These are phyloP conservation scores for Fusarium sublunatum DNA, from an alignment of 2,329 filamentous ascomycete species.

Conservation along the genomic window DNA sequence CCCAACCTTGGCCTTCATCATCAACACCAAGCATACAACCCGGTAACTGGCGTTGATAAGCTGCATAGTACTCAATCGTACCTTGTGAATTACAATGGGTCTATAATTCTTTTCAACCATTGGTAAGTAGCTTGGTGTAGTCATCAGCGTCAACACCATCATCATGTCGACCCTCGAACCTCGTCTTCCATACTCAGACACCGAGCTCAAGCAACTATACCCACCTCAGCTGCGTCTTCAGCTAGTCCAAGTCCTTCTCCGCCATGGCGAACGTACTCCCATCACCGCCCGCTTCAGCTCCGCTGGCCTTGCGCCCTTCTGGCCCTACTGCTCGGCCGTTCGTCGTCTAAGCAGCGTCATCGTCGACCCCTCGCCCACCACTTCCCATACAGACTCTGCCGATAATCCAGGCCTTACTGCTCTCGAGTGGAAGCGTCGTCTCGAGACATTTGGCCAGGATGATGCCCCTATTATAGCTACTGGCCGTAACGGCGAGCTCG, in stretches of 20 bases:
- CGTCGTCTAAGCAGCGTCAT: slow-evolving; percentile 71
- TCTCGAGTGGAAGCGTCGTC: slow-evolving; percentile 73
- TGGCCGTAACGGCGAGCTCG: slow-evolving; percentile 76
- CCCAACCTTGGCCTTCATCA: neutral
- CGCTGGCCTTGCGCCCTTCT: slow-evolving; percentile 73
- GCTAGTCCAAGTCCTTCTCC: slow-evolving; percentile 87
- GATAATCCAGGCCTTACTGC: slow-evolving; percentile 53
- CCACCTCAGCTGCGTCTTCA: slow-evolving; percentile 83
- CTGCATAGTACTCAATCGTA: neutral
- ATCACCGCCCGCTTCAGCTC: slow-evolving; percentile 91
- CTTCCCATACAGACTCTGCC: slow-evolving; percentile 45
- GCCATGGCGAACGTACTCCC: slow-evolving; percentile 84
- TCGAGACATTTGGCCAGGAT: slow-evolving; percentile 82
- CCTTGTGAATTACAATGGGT: neutral
- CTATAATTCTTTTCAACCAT: neutral
- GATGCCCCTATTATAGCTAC: slow-evolving; percentile 77
- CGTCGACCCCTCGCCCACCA: slow-evolving; percentile 55
- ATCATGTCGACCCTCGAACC: slow-evolving; percentile 83
- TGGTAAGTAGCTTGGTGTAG: neutral
- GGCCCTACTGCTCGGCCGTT: slow-evolving; percentile 90
- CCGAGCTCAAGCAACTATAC: slow-evolving; percentile 85
- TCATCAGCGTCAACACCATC: neutral
- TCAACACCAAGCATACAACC: neutral
- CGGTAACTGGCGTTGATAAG: slow-evolving; percentile 26
- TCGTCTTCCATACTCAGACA: slow-evolving; percentile 79